Percentiles rank a stretch among this genome's conserved stretches.
These are phyloP conservation scores for Gossypioides kirkii DNA, from an alignment of 345 rosid species.

Conservation along the genomic window DNA sequence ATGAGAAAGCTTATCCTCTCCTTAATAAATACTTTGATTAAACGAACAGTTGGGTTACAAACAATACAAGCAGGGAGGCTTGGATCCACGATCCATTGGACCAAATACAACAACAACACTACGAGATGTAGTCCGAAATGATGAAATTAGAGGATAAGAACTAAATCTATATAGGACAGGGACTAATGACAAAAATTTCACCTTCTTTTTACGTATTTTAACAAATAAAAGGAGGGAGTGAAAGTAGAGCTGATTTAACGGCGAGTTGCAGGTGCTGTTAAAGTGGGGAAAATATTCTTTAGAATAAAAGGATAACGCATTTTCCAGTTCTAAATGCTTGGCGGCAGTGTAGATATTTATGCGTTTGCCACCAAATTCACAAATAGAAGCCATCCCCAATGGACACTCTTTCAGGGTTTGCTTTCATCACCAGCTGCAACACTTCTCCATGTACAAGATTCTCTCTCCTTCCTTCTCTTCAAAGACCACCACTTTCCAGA, in stretches of 20 bases:
- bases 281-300: not conserved
- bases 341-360: constrained; percentile 2
- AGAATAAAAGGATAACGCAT: not conserved
- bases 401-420: constrained; percentile 49
- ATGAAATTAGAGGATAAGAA: too few species aligned
- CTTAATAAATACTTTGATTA: too few species aligned
- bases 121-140: too few species aligned
- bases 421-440: constrained; percentile 36
- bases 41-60: too few species aligned
- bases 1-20: too few species aligned
- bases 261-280: not conserved
- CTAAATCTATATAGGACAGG: too few species aligned
- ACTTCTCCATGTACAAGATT: constrained; percentile 23
- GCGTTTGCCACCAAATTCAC: not conserved
- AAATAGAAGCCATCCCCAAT: constrained; percentile 24
- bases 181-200: too few species aligned
- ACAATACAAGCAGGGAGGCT: too few species aligned
- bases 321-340: not conserved
- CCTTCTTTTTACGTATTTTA: too few species aligned
- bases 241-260: not conserved
- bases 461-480: constrained; percentile 24
- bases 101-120: too few species aligned
- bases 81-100: too few species aligned
- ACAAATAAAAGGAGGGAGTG: too few species aligned
- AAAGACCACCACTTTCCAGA: constrained; percentile 24